Conservation (phyloP, 163 green algal genomes). For the Chlamydomonas reinhardtii region DNA sequence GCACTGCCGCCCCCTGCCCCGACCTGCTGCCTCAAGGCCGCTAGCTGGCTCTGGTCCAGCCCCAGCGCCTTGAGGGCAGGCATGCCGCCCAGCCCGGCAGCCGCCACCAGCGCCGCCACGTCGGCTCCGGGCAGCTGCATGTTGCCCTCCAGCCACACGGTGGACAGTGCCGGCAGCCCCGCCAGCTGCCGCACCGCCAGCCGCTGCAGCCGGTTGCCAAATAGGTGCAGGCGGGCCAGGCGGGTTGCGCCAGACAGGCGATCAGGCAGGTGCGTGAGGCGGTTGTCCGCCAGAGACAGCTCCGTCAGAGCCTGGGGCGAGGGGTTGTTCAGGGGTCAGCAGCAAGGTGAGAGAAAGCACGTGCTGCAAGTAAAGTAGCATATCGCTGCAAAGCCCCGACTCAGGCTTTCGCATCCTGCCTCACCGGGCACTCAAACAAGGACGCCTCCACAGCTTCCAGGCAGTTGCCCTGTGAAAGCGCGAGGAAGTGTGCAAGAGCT, state of each 20-base stretch:
- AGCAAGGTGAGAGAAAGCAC: too few species aligned
- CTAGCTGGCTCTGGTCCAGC: conserved; percentile 69
- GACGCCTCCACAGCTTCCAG: conserved; percentile 51
- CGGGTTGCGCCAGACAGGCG: conserved; percentile 19
- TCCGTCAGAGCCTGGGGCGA: conserved; percentile 62
- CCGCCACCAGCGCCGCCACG: conserved; percentile 19
- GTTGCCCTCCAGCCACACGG: conserved; percentile 84
- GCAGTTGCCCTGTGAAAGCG: conserved; percentile 39
- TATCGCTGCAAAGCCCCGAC: too few species aligned
- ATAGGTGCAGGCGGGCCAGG: conserved; percentile 74
- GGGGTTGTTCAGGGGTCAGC: background rate
- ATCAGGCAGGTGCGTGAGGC: conserved; percentile 65
- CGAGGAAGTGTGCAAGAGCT: too few species aligned
- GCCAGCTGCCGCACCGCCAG: conserved; percentile 39
- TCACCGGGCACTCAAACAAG: conserved; percentile 33
- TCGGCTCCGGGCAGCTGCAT: conserved; percentile 50
- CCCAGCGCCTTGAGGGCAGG: conserved; percentile 59
- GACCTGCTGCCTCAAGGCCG: background rate
- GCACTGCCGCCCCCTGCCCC: background rate
- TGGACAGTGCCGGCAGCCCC: conserved; percentile 38
- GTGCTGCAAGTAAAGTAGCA: too few species aligned
- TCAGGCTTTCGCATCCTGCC: background rate
- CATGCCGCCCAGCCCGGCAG: background rate
- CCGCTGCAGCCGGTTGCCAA: conserved; percentile 74
- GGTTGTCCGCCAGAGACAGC: conserved; percentile 81